phyloP scores from a whole-genome alignment of 345 rosid genomes.

The Eucalyptus shirleyi region DNA sequence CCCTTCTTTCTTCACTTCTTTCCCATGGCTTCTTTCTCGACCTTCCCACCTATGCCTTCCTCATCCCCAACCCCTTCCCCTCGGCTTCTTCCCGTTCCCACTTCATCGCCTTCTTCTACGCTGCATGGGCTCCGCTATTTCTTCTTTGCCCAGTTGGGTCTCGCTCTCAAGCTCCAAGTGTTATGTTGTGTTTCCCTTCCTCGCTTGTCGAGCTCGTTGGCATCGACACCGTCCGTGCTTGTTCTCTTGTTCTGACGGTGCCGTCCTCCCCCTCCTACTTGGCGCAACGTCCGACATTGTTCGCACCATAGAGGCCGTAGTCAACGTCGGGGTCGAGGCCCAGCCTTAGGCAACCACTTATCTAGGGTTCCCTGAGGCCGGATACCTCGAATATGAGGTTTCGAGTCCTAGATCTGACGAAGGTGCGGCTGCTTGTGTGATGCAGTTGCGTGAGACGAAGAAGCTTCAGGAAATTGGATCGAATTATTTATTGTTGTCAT shows the following conservation, averaged over 20 bases:
- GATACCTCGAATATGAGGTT: neutral
- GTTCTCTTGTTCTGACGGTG: neutral
- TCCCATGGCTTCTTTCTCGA: slow-evolving; percentile 20
- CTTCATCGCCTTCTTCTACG: neutral
- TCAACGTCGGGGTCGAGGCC: neutral
- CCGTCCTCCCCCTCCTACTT: neutral
- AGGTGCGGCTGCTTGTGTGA: neutral
- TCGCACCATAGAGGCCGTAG: neutral
- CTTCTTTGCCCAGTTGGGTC: neutral
- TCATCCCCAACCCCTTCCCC: slow-evolving; percentile 2
- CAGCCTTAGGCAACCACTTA: neutral
- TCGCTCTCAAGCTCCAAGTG: neutral
- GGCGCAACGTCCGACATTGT: neutral
- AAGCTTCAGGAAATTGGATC: neutral
- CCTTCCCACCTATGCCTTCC: slow-evolving; percentile 36
- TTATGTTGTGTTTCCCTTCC: neutral
- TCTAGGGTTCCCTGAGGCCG: neutral
- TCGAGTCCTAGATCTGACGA: neutral
- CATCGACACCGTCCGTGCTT: neutral
- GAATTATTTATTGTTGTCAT: neutral
- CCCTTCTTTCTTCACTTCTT: slow-evolving; percentile 21
- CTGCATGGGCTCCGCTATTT: neutral
- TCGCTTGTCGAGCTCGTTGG: neutral
- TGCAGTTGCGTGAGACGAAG: neutral
- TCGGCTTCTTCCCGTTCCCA: neutral